Percentiles rank a stretch among this genome's conserved stretches.
Conservation (phyloP, 1,284 basidiomycete species). For the Tilletia walkeri region DNA sequence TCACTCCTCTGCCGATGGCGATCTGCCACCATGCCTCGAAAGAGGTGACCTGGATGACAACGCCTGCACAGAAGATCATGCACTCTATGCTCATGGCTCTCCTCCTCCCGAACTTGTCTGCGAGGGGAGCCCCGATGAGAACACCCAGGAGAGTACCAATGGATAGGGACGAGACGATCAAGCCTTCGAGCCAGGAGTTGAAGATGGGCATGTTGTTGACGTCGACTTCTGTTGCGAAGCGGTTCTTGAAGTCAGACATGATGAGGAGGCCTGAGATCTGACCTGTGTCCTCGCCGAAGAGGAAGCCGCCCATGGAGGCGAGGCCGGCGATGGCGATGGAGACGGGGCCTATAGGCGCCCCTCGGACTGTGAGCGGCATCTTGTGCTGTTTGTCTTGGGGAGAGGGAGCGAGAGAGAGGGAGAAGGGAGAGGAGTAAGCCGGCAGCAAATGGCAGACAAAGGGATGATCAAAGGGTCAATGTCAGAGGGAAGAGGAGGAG, state of each 20-base stretch:
- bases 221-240: conserved; percentile 63
- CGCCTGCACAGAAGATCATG: conserved; percentile 68
- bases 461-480: neutral
- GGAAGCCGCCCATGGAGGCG: conserved; percentile 75
- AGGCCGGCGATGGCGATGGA: conserved; percentile 62
- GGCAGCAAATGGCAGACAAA: neutral
- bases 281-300: conserved; percentile 70
- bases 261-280: conserved; percentile 74
- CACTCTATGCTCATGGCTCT: conserved; percentile 72
- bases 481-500: neutral
- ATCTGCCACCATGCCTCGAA: conserved; percentile 55
- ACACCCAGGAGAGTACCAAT: conserved; percentile 56
- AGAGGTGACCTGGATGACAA: conserved; percentile 61
- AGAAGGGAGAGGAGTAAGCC: neutral
- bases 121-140: conserved; percentile 54
- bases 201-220: conserved; percentile 58
- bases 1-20: conserved; percentile 68
- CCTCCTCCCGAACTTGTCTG: conserved; percentile 69
- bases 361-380: conserved; percentile 9
- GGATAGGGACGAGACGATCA: conserved; percentile 69
- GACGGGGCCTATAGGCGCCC: conserved; percentile 6
- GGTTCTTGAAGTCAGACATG: conserved; percentile 70
- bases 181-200: conserved; percentile 56
- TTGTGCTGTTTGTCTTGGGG: neutral
- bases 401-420: no score